Conservation (phyloP, 2,329 filamentous ascomycete species). For the Teratosphaeria destructans region DNA sequence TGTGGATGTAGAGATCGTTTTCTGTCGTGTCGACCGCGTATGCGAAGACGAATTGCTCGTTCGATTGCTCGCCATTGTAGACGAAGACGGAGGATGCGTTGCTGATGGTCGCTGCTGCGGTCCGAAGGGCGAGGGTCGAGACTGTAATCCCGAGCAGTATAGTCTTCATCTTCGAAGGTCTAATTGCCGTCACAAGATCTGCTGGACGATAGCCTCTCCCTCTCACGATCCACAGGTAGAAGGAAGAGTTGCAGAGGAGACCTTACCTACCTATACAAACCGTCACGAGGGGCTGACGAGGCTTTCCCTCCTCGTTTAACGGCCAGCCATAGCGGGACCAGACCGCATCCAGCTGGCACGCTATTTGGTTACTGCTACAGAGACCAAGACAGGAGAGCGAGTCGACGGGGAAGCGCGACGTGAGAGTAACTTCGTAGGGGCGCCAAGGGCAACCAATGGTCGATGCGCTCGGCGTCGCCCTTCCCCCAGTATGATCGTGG, state of each 20-base stretch:
- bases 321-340: background rate
- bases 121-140: background rate
- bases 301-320: background rate
- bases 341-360: background rate
- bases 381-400: background rate
- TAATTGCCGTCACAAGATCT: background rate
- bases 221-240: background rate
- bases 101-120: background rate
- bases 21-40: conserved; percentile 9
- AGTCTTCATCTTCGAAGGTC: background rate
- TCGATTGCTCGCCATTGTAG: conserved; percentile 3
- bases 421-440: background rate
- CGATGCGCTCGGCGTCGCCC: background rate
- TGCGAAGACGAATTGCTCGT: conserved; percentile 11
- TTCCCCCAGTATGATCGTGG: background rate
- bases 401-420: background rate
- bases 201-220: background rate
- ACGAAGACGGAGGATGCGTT: conserved; percentile 7
- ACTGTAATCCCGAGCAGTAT: background rate
- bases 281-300: background rate
- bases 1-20: conserved; percentile 15
- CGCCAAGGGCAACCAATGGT: background rate
- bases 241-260: background rate
- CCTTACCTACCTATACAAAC: background rate
- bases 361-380: background rate